phyloP scores from a whole-genome alignment of 176 grass and related monocot genomes.

The Oryza glumipatula region DNA sequence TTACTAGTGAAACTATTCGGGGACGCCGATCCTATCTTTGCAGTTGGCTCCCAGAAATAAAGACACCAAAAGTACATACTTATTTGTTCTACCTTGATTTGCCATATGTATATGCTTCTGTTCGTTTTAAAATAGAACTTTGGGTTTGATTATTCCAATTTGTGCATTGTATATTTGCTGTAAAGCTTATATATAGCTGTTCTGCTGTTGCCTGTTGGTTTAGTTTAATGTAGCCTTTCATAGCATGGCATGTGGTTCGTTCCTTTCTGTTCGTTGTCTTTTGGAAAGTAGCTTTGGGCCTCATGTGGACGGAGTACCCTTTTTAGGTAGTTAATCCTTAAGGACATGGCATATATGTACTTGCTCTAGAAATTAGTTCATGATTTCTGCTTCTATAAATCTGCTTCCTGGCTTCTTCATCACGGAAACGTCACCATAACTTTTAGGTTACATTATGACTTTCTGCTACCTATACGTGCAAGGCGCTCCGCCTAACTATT shows the following conservation, averaged over 20 bases:
- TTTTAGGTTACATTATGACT: background rate
- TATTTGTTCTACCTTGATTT: background rate
- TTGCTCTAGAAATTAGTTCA: background rate
- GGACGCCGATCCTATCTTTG: conserved; percentile 43
- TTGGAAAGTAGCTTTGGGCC: conserved; percentile 34
- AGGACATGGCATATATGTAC: background rate
- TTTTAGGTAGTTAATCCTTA: background rate
- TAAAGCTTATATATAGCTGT: conserved; percentile 23
- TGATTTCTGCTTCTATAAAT: conserved; percentile 11
- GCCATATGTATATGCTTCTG: background rate
- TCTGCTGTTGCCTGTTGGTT: background rate
- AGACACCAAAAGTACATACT: conserved; percentile 49
- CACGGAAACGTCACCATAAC: conserved; percentile 3
- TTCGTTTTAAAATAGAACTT: conserved; percentile 19
- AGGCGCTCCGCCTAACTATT: background rate
- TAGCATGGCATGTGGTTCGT: conserved; percentile 22
- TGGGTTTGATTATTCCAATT: conserved; percentile 26
- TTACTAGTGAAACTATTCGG: conserved; percentile 48
- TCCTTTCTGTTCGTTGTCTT: conserved; percentile 28
- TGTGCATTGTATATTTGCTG: conserved; percentile 5
- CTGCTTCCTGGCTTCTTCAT: conserved; percentile 15
- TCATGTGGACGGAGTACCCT: conserved; percentile 2
- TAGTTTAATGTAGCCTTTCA: conserved; percentile 18
- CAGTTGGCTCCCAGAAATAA: conserved; percentile 53
- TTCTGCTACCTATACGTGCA: background rate